phyloP scores from a whole-genome alignment of 345 rosid species.

The Citrus hindsii region DNA sequence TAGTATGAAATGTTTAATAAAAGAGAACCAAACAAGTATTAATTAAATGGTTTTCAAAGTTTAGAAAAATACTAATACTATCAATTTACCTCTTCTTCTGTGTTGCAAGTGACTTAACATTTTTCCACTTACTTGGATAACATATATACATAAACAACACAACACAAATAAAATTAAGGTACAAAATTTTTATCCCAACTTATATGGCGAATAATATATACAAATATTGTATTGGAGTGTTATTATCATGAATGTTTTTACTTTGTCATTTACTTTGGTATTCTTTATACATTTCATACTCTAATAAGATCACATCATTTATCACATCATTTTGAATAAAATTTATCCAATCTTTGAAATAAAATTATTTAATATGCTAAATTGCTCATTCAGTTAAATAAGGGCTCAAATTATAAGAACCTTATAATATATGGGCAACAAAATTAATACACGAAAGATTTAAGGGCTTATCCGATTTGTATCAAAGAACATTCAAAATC shows the following conservation, averaged over 20 bases:
- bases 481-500: not conserved
- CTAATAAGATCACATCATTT: not conserved
- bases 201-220: too few species aligned
- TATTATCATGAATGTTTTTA: too few species aligned
- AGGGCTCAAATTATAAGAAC: not conserved
- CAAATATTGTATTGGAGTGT: too few species aligned
- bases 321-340: not conserved
- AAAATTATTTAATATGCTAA: too few species aligned
- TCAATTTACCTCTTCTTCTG: too few species aligned
- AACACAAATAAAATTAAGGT: too few species aligned
- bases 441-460: not conserved
- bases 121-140: too few species aligned
- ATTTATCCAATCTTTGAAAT: not conserved
- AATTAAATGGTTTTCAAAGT: not conserved
- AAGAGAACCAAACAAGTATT: not conserved
- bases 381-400: not conserved
- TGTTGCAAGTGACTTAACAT: too few species aligned
- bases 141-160: too few species aligned
- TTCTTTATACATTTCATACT: too few species aligned
- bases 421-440: not conserved
- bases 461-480: not conserved
- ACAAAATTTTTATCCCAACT: too few species aligned
- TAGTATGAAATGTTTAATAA: not conserved
- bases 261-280: too few species aligned
- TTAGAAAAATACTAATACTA: not conserved